Evolutionary conservation across 2,329 filamentous ascomycete species (phyloP).

Genomic region (Aspergillus sp.): DNA sequence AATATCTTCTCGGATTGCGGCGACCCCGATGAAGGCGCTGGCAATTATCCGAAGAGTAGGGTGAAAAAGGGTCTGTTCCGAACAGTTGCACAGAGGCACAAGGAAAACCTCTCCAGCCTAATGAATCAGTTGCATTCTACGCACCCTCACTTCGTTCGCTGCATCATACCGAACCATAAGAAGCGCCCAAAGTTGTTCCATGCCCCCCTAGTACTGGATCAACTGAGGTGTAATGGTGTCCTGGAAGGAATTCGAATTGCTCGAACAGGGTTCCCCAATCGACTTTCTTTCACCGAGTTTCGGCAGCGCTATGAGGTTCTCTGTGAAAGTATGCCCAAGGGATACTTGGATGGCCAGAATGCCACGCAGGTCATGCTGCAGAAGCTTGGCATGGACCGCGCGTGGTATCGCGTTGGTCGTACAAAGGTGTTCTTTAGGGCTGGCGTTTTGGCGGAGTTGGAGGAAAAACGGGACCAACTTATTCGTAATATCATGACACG

Average conservation of each 20-base stretch:
- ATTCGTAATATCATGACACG: conserved; percentile 89
- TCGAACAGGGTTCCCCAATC: conserved; percentile 90
- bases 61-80: conserved; percentile 97
- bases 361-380: conserved; percentile 80
- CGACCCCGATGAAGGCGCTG: conserved; percentile 64
- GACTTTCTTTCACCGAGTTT: conserved; percentile 86
- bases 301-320: conserved; percentile 92
- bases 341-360: conserved; percentile 81
- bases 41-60: conserved; percentile 59
- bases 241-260: conserved; percentile 97
- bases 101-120: conserved; percentile 92
- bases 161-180: conserved; percentile 96
- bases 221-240: conserved; percentile 97
- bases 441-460: conserved; percentile 87
- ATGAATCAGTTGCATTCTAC: conserved; percentile 93
- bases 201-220: conserved; percentile 85
- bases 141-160: conserved; percentile 95
- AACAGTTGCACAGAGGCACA: conserved; percentile 92
- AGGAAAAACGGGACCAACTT: conserved; percentile 86
- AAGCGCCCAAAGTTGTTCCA: conserved; percentile 91
- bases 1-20: conserved; percentile 80
- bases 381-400: conserved; percentile 72
- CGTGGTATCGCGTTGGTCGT: conserved; percentile 83
- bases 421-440: conserved; percentile 98
- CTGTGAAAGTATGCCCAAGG: conserved; percentile 77